Evolutionary conservation across 192 early-diverging fungal genomes (phyloP), one percentile per base, ranked within the genome.

Genomic region (Coemansia sp.): DNA sequence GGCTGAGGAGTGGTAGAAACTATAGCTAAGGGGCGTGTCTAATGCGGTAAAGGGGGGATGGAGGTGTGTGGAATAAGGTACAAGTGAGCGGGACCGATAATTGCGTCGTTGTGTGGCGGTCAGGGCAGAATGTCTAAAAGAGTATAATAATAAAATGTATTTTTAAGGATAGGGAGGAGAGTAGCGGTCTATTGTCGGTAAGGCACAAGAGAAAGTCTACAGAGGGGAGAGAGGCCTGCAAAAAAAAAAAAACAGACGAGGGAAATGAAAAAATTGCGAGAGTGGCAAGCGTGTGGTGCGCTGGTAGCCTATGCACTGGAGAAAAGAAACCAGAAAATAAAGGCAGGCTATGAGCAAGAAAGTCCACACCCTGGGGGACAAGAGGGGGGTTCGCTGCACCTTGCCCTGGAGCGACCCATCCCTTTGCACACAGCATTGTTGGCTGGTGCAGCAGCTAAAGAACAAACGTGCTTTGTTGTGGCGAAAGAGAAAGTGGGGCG

Each of bases 151-250:
- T 43, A 68, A 51, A 33, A 18, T 54, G 57, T 60, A 60, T 60
- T 60, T 57, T 34, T 60, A 60, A 60, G 34, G 57, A 36, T 34
- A 36, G 57, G 57, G 57, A 60, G 33, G 57, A 60, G 57, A 60
- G 57, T 18, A 60, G 31, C 43, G 54, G 43, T 65, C 34, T 75
- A 75, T 75, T 75, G 63, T 75, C 51, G 51, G 59, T 46, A 29
- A 75, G 70, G 68, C 67, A 46, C 66, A 22, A 34, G 20, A 38
- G 36, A 63, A 43, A 69, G 73, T 75, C 63, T 75, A 67, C 73
- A 75, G 67, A 74, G 65, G 44, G 22, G 49, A 47, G 57, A 51
- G 49, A 10, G n/a, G 46, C 16, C 59, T 63, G 20, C 59, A 61
- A 49, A 33, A 67, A 67, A 52, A 24, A 24, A 24, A 24, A 24